These are phyloP conservation scores for Phytophthora ramorum DNA, from an alignment of 352 stramenopile species.

Conservation along the genomic window DNA sequence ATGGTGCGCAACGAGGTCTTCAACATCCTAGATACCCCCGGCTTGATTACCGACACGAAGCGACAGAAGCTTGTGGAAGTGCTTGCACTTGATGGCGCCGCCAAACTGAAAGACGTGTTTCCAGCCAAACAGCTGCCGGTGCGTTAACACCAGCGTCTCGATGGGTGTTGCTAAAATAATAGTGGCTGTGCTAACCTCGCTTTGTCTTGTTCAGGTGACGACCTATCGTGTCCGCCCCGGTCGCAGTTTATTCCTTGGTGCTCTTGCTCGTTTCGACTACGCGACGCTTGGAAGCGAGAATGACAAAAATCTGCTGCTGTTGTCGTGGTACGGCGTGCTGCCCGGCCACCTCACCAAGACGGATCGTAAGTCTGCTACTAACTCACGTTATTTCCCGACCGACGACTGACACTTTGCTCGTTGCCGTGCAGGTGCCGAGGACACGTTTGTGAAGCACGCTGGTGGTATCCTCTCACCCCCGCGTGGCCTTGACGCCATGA, in stretches of 20 bases:
- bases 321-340: constrained; percentile 87
- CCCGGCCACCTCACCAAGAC: constrained; percentile 86
- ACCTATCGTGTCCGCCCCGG: constrained; percentile 73
- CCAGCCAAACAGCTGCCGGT: constrained; percentile 79
- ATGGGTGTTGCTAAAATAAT: neutral
- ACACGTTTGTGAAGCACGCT: constrained; percentile 83
- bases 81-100: constrained; percentile 66
- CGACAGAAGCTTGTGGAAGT: constrained; percentile 83
- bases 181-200: neutral
- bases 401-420: neutral
- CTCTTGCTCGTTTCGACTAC: constrained; percentile 81
- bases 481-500: constrained; percentile 78
- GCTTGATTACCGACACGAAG: constrained; percentile 80
- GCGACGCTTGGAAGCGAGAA: constrained; percentile 45
- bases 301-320: constrained; percentile 67
- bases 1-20: constrained; percentile 84
- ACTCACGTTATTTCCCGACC: neutral
- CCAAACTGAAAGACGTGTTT: constrained; percentile 80
- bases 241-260: constrained; percentile 81
- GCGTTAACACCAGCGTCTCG: constrained; percentile 1
- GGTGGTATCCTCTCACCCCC: constrained; percentile 80
- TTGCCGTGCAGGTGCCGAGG: constrained; percentile 56
- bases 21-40: constrained; percentile 84
- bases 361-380: constrained; percentile 55
- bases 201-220: constrained; percentile 50